These are phyloP conservation scores for Rhizopogon roseolus DNA, from an alignment of 768 basidiomycete genomes.

Conservation along the genomic window DNA sequence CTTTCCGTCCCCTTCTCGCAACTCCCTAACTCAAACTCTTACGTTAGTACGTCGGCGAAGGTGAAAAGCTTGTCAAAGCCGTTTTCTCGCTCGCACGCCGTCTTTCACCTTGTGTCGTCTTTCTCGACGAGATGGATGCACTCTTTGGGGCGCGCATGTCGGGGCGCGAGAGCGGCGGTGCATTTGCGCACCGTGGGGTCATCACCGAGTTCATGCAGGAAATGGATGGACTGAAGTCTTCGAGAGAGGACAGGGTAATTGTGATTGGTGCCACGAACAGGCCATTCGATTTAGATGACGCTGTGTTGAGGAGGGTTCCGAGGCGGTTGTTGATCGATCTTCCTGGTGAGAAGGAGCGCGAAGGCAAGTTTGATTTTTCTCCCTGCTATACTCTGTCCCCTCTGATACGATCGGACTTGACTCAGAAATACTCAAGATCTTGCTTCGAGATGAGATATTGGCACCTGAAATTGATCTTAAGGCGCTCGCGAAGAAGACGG, in stretches of 20 bases:
- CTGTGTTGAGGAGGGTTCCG: conserved; percentile 84
- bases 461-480: conserved; percentile 58
- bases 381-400: background rate
- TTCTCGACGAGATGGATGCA: conserved; percentile 93
- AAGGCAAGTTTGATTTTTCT: conserved; percentile 47
- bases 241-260: conserved; percentile 75
- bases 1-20: background rate
- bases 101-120: conserved; percentile 88
- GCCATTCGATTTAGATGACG: conserved; percentile 88
- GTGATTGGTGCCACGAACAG: conserved; percentile 94
- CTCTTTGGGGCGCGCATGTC: conserved; percentile 85
- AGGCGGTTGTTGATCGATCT: conserved; percentile 85
- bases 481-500: conserved; percentile 64
- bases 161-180: conserved; percentile 70
- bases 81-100: conserved; percentile 85
- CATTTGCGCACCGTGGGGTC: conserved; percentile 80
- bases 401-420: conserved; percentile 1
- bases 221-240: conserved; percentile 89
- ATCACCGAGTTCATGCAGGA: conserved; percentile 95
- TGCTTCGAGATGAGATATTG: conserved; percentile 76
- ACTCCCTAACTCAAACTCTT: conserved; percentile 5
- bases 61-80: conserved; percentile 84
- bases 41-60: conserved; percentile 78
- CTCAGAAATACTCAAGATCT: conserved; percentile 81
- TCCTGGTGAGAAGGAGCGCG: conserved; percentile 79